A percentile compares a stretch with the other conserved stretches of the same genome.
phyloP scores from a whole-genome alignment of 1,139 yeast genomes.

The Saccharomyces hybrid region DNA sequence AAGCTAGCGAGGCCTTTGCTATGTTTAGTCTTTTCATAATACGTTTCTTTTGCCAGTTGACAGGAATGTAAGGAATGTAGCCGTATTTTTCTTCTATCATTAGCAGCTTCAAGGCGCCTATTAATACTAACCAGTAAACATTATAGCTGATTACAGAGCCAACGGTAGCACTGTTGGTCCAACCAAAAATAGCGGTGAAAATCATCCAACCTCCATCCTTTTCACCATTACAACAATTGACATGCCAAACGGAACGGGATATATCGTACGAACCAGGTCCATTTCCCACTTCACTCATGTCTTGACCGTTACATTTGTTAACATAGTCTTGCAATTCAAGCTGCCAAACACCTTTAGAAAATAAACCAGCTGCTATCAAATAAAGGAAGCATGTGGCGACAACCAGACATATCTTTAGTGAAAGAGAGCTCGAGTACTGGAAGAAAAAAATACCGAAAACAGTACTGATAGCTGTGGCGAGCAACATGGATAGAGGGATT shows the following conservation, averaged over 20 bases:
- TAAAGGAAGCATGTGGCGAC: slow-evolving; percentile 81
- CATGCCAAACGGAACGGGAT: slow-evolving; percentile 80
- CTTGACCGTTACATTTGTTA: slow-evolving; percentile 67
- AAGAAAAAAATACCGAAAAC: slow-evolving; percentile 61
- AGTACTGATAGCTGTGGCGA: slow-evolving; percentile 63
- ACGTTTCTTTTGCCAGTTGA: slow-evolving; percentile 50
- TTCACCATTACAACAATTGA: slow-evolving; percentile 90
- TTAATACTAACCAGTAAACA: slow-evolving; percentile 65
- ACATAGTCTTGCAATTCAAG: slow-evolving; percentile 66
- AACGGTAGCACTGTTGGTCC: slow-evolving; percentile 93
- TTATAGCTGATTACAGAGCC: slow-evolving; percentile 80
- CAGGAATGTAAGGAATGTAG: slow-evolving; percentile 50
- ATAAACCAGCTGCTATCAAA: slow-evolving; percentile 80
- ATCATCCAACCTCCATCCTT: slow-evolving; percentile 91
- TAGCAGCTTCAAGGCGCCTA: slow-evolving; percentile 43
- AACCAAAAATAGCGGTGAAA: slow-evolving; percentile 83
- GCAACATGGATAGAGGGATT: slow-evolving; percentile 73
- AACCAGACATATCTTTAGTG: slow-evolving; percentile 73
- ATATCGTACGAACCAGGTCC: slow-evolving; percentile 95
- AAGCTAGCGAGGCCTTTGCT: slow-evolving; percentile 24
- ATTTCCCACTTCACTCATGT: slow-evolving; percentile 79
- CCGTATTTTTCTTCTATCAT: slow-evolving; percentile 60
- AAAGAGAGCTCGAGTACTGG: slow-evolving; percentile 68
- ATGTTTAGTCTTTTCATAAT: slow-evolving; percentile 42
- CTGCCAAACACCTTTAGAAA: slow-evolving; percentile 88